Conservation (phyloP, 805 yeast species). For the Brettanomyces anomalus region DNA sequence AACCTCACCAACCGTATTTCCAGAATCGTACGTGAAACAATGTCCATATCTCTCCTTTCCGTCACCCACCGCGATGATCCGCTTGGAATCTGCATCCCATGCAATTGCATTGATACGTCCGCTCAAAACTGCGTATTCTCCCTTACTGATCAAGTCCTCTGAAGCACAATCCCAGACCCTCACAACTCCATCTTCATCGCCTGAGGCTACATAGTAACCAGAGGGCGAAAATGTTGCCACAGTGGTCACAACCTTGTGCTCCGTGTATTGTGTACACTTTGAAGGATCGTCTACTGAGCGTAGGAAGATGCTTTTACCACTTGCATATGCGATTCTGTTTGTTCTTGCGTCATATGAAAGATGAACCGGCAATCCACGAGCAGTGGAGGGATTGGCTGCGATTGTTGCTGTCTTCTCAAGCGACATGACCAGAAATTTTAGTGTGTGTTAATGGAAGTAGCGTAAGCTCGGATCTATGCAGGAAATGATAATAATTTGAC, state of each 20-base stretch:
- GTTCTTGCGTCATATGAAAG: constrained; percentile 65
- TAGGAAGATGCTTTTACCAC: constrained; percentile 71
- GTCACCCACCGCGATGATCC: constrained; percentile 90
- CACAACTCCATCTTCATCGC: constrained; percentile 84
- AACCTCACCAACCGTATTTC: constrained; percentile 94
- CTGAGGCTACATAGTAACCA: constrained; percentile 85
- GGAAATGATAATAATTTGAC: too few species aligned
- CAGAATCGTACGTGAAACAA: constrained; percentile 88
- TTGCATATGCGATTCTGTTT: constrained; percentile 69
- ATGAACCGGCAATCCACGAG: constrained; percentile 60
- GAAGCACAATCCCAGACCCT: constrained; percentile 75
- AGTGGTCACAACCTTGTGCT: constrained; percentile 64
- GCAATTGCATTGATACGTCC: constrained; percentile 78
- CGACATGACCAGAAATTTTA: constrained; percentile 7
- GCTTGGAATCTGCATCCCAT: constrained; percentile 84
- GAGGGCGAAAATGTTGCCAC: constrained; percentile 85
- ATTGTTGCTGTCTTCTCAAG: constrained; percentile 24
- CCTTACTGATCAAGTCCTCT: constrained; percentile 53
- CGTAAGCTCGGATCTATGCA: neutral
- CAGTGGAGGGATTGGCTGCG: constrained; percentile 78
- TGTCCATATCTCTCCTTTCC: constrained; percentile 91
- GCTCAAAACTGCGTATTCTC: constrained; percentile 64
- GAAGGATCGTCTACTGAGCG: constrained; percentile 52
- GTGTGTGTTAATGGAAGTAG: neutral
- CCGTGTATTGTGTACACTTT: constrained; percentile 51